Evolutionary conservation across 495 filamentous ascomycete genomes (phyloP).

Genomic region (Halenospora varia): DNA sequence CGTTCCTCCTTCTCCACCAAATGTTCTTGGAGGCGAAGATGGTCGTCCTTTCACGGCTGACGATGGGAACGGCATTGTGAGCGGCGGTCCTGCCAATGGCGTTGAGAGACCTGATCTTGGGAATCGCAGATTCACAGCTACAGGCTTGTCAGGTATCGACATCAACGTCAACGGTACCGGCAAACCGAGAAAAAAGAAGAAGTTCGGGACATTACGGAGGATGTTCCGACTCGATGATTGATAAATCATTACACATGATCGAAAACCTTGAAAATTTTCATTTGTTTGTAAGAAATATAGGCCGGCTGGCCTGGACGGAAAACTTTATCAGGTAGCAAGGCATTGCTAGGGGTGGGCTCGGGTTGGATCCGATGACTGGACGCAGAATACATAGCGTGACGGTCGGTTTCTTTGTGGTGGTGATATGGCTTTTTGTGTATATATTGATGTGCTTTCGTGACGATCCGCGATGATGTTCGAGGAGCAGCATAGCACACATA

Average conservation of each 20-base stretch:
- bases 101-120: slow-evolving; percentile 15
- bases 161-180: background rate
- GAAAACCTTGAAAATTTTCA: too few species aligned
- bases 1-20: background rate
- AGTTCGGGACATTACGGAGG: background rate
- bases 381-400: too few species aligned
- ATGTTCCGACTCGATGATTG: slow-evolving; percentile 1
- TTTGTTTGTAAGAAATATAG: background rate
- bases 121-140: slow-evolving; percentile 18
- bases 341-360: too few species aligned
- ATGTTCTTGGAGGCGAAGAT: slow-evolving; percentile 4
- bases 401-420: too few species aligned
- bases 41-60: slow-evolving; percentile 17
- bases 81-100: background rate
- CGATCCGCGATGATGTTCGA: too few species aligned
- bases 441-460: too few species aligned
- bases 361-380: too few species aligned
- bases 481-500: too few species aligned
- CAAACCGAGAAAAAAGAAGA: slow-evolving; percentile 22
- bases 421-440: too few species aligned
- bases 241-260: background rate
- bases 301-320: too few species aligned
- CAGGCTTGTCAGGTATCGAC: slow-evolving; percentile 6
- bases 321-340: too few species aligned
- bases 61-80: slow-evolving; percentile 4